phyloP scores from a whole-genome alignment of 306 rosid species.

The Hippophae rhamnoides region DNA sequence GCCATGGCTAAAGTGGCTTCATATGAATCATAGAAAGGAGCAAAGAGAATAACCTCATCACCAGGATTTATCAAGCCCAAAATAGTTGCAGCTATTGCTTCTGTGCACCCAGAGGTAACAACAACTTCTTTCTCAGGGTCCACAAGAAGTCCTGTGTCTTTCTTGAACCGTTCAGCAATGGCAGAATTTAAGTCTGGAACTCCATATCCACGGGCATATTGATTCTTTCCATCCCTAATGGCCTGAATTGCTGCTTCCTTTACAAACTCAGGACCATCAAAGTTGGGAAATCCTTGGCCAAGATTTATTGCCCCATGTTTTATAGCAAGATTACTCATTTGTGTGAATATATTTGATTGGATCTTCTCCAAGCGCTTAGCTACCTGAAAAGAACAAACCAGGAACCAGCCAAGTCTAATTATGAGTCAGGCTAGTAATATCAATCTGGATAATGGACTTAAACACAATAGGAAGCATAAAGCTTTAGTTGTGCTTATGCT shows the following conservation, averaged over 20 bases:
- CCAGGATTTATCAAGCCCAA: constrained; percentile 85
- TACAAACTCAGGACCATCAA: constrained; percentile 87
- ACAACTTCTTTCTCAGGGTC: constrained; percentile 82
- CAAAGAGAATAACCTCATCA: constrained; percentile 83
- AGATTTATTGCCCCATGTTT: constrained; percentile 86
- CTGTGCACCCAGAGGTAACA: constrained; percentile 83
- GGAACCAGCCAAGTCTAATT: too few relatives aligned
- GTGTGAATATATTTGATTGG: constrained; percentile 81
- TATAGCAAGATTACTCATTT: constrained; percentile 76
- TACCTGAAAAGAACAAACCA: constrained; percentile 40
- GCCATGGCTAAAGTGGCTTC: constrained; percentile 90
- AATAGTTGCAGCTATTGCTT: constrained; percentile 85
- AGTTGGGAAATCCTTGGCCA: constrained; percentile 93
- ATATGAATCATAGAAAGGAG: constrained; percentile 81
- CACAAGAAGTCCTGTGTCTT: constrained; percentile 57
- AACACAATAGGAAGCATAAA: too few relatives aligned
- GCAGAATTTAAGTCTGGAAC: constrained; percentile 68
- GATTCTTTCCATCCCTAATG: constrained; percentile 76
- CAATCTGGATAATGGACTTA: too few relatives aligned
- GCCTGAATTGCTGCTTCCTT: constrained; percentile 95
- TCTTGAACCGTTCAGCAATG: constrained; percentile 74
- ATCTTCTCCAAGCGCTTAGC: constrained; percentile 86
- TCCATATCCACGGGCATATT: constrained; percentile 79
- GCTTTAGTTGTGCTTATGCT: too few relatives aligned
- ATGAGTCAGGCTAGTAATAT: too few relatives aligned